Percentiles rank a stretch among this genome's conserved stretches.
Conservation (phyloP, 2,329 filamentous ascomycete species). For the Monosporascus sp. region DNA sequence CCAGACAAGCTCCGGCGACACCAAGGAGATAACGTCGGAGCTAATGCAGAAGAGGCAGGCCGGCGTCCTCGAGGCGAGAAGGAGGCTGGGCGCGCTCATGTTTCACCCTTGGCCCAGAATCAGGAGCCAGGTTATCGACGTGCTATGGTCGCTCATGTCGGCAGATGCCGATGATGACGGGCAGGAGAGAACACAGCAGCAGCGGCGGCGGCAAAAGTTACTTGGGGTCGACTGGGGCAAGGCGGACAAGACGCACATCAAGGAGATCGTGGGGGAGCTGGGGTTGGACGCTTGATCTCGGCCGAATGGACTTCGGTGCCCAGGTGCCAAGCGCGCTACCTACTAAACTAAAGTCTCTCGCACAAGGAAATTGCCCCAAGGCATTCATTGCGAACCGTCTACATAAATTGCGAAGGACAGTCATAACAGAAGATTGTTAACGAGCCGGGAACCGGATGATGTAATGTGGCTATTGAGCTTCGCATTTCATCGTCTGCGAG, state of each 20-base stretch:
- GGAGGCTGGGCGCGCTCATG: slow-evolving; percentile 67
- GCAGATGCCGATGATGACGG: slow-evolving; percentile 20
- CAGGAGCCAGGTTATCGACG: slow-evolving; percentile 53
- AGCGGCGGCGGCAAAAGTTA: slow-evolving; percentile 26
- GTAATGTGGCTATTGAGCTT: too few relatives aligned
- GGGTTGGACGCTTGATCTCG: slow-evolving; percentile 22
- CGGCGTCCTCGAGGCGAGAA: slow-evolving; percentile 49
- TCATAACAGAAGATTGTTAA: background rate
- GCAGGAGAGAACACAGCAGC: slow-evolving; percentile 8
- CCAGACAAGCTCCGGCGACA: background rate
- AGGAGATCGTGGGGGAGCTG: slow-evolving; percentile 36
- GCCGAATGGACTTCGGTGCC: background rate
- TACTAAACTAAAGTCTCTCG: too few relatives aligned
- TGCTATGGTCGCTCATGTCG: slow-evolving; percentile 46
- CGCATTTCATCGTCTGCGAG: too few relatives aligned
- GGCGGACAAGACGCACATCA: slow-evolving; percentile 43
- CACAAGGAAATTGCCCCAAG: background rate
- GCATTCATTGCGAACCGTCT: background rate
- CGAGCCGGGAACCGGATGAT: too few relatives aligned
- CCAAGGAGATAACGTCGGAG: slow-evolving; percentile 11
- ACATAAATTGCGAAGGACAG: background rate
- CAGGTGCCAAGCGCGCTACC: too few relatives aligned
- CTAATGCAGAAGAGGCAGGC: slow-evolving; percentile 30
- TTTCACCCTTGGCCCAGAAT: slow-evolving; percentile 79
- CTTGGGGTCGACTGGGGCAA: slow-evolving; percentile 53